Evolutionary conservation across 768 basidiomycete genomes (phyloP).

Genomic region (Strobilomyces echinocephalus): DNA sequence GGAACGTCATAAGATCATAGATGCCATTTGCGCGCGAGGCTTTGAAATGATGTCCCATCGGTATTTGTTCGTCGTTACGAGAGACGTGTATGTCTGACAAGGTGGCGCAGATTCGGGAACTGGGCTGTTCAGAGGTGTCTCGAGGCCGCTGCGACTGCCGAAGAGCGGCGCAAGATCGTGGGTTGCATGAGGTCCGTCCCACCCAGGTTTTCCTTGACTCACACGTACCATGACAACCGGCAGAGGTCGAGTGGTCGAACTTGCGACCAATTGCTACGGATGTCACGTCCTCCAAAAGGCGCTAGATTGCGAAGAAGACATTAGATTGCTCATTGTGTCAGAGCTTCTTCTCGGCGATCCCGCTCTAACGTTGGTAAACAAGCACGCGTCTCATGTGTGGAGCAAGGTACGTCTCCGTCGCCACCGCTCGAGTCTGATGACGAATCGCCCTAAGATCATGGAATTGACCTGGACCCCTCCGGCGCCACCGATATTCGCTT

Average conservation of each 20-base stretch:
- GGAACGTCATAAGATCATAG: slow-evolving; percentile 78
- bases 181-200: slow-evolving; percentile 73
- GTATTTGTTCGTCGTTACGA: slow-evolving; percentile 31
- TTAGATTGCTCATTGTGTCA: slow-evolving; percentile 75
- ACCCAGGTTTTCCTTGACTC: slow-evolving; percentile 1
- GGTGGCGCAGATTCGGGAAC: slow-evolving; percentile 68
- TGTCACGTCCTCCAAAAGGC: slow-evolving; percentile 89
- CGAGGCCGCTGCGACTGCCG: slow-evolving; percentile 68
- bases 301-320: slow-evolving; percentile 85
- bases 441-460: slow-evolving; percentile 60
- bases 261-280: slow-evolving; percentile 85
- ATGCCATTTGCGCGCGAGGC: slow-evolving; percentile 78
- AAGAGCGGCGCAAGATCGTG: slow-evolving; percentile 78
- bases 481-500: slow-evolving; percentile 83
- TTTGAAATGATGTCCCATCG: slow-evolving; percentile 93
- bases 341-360: slow-evolving; percentile 82
- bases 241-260: slow-evolving; percentile 79
- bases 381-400: slow-evolving; percentile 91
- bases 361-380: slow-evolving; percentile 81
- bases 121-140: slow-evolving; percentile 89
- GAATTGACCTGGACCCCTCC: slow-evolving; percentile 84
- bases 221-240: slow-evolving; percentile 4
- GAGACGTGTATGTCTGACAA: background rate
- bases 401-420: slow-evolving; percentile 55
- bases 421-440: slow-evolving; percentile 3